Base-by-base conservation (phyloP, 768 basidiomycete genomes). In the Pulveroboletus sp. region DNA sequence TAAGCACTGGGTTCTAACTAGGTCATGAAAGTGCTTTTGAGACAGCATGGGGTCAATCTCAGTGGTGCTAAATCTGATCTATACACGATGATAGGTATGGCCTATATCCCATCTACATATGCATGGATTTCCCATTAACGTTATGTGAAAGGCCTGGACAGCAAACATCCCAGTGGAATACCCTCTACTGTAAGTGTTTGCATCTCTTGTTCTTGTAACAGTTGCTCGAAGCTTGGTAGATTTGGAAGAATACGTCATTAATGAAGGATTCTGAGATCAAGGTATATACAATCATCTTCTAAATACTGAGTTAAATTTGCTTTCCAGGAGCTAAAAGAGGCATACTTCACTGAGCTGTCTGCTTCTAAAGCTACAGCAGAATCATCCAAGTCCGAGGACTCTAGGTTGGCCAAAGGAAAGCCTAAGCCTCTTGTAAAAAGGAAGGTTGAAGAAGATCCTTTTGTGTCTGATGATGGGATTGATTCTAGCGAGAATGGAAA, bases 111-210 rank as follows among this genome's bases (percentile, higher is more conserved):
- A 37, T 19, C 5, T 14, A 21, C 25, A n/a, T 16, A 1, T 29
- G 3, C 16, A 1, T 29, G 2, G 20, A 8, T 12, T 1, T 5
- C 24, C 35, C 5, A 17, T 27, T 52, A 10, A 50, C n/a, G 31
- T 32, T 40, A 3, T n/a, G 25, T 49, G 43, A n/a, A 57, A 81
- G 85, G 83, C 1, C 69, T 90, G 47, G 84, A 88, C 55, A 87
- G 85, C 65, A 90, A 90, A 60, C 87, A 89, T 60, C 64, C 81
- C 1, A 87, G 85, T 60, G 84, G 86, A 8, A 75, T 90, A 43
- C 78, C 75, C 34, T 83, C 87, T 20, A 87, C 87, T 51, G 87
- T 85, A 49, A 39, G 75, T 63, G 13, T n/a, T n/a, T n/a, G n/a
- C n/a, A 2, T 25, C 41, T 21, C 16, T 4, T 36, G 29, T 35